Evolutionary conservation across 1,284 basidiomycete genomes (phyloP), one percentile per base, ranked within the genome.

Genomic region (Abortiporus biennis): DNA sequence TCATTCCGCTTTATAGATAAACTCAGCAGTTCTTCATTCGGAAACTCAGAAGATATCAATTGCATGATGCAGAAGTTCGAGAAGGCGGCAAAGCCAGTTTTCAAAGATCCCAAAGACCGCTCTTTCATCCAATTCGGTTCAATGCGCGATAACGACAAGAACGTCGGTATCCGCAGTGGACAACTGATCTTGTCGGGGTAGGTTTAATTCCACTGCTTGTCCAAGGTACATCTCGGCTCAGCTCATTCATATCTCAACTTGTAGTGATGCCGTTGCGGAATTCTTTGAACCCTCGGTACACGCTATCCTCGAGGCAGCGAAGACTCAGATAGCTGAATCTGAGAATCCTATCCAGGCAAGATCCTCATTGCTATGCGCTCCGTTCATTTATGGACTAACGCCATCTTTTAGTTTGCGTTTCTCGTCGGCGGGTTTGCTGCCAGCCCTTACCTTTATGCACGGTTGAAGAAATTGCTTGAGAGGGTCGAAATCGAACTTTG

Each of bases 51-150:
- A 3, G 62, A 65, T 21, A 40, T 72, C 15, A 43, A 52, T 24
- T 48, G 60, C 17, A 71, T 72, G 57, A 52, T 63, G 4, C 45
- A 51, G 6, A 46, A 52, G 25, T 73, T 73, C 41, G 68, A 71
- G 42, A 62, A 60, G 38, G 57, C 58, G 2, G 63, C 70, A 1
- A 73, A 71, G 40, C 57, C 64, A 1, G 57, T 61, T 5, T 73
- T 72, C 53, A 63, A 53, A n/a, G 56, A 63, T 42, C 40, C 56
- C 2, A 33, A 45, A 2, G 63, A 67, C 11, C 49, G 61, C 4
- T 62, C 61, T 4, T 71, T 59, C 43, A 64, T 73, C 38, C 65
- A 61, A 46, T 69, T 73, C 15, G 70, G 69, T 3, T 55, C 60
- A 3, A 54, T 62, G 38, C 55, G 45, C 23, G 63, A 67, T 43